Evolutionary conservation across 2,329 filamentous ascomycete species (phyloP).

Genomic region (Polytolypa hystricis): DNA sequence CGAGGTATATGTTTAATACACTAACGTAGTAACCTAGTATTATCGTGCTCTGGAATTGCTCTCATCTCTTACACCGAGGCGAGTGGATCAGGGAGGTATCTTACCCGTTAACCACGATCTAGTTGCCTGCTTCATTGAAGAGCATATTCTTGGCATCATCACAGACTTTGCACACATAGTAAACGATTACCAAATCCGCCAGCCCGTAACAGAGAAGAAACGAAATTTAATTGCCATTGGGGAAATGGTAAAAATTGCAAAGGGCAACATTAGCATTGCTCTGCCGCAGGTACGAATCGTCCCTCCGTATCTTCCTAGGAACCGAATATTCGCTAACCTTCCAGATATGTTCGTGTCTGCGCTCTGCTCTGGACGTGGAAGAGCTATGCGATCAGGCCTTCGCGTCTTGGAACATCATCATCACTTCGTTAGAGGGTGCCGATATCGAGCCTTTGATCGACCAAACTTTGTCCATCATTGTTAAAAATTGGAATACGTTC

Average conservation of each 20-base stretch:
- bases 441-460: slow-evolving; percentile 73
- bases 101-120: slow-evolving; percentile 43
- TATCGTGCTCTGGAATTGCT: slow-evolving; percentile 43
- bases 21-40: slow-evolving; percentile 20
- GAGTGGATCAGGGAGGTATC: slow-evolving; percentile 33
- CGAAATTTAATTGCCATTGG: slow-evolving; percentile 73
- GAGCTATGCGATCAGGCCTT: slow-evolving; percentile 71
- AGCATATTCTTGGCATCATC: slow-evolving; percentile 77
- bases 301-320: not conserved
- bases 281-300: slow-evolving; percentile 61
- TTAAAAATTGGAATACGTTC: slow-evolving; percentile 65
- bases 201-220: slow-evolving; percentile 56
- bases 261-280: slow-evolving; percentile 61
- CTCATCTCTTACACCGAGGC: slow-evolving; percentile 41
- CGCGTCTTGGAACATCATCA: slow-evolving; percentile 70
- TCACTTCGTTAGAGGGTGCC: slow-evolving; percentile 61
- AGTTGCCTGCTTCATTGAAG: slow-evolving; percentile 66
- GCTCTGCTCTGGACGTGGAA: slow-evolving; percentile 66
- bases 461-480: slow-evolving; percentile 79
- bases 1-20: not conserved
- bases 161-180: slow-evolving; percentile 68
- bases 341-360: slow-evolving; percentile 81
- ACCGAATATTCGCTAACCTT: slow-evolving; percentile 8
- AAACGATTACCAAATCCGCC: slow-evolving; percentile 53
- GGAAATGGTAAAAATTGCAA: slow-evolving; percentile 72